phyloP scores from a whole-genome alignment of 2,329 filamentous ascomycete species.

The Neofusicoccum laricinum region DNA sequence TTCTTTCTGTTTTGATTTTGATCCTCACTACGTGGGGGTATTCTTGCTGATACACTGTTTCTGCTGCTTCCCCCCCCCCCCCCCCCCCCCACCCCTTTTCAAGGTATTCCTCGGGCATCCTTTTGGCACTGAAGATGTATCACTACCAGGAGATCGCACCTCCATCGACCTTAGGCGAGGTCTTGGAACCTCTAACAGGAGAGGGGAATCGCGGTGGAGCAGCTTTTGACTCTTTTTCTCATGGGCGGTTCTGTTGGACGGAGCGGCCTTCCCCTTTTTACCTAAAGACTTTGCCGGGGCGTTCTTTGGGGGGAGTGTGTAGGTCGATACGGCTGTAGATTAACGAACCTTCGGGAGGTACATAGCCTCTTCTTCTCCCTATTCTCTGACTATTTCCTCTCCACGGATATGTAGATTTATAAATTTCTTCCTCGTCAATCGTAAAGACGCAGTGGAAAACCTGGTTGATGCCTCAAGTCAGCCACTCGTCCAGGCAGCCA shows the following conservation, averaged over 20 bases:
- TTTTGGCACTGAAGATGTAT: too few species aligned
- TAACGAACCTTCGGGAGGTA: background rate
- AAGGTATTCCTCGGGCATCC: background rate
- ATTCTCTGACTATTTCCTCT: background rate
- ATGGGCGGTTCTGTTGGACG: background rate
- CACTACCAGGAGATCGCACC: too few species aligned
- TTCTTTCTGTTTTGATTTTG: background rate
- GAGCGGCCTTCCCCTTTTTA: background rate
- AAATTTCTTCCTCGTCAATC: background rate
- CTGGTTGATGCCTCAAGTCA: too few species aligned
- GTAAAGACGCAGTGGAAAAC: too few species aligned
- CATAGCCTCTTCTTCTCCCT: background rate
- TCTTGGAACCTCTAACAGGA: too few species aligned
- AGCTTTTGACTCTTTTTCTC: too few species aligned
- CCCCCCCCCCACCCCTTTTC: background rate
- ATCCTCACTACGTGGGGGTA: background rate
- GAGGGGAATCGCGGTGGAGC: too few species aligned
- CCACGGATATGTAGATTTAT: background rate
- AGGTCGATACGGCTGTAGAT: background rate
- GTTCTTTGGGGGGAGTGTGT: background rate
- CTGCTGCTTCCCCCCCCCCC: background rate
- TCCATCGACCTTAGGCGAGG: too few species aligned
- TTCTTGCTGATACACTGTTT: constrained; percentile 1
- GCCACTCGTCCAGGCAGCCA: too few species aligned
- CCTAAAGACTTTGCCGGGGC: background rate